phyloP scores from a whole-genome alignment of 352 stramenopile genomes.

The Thraustochytrium striatum region DNA sequence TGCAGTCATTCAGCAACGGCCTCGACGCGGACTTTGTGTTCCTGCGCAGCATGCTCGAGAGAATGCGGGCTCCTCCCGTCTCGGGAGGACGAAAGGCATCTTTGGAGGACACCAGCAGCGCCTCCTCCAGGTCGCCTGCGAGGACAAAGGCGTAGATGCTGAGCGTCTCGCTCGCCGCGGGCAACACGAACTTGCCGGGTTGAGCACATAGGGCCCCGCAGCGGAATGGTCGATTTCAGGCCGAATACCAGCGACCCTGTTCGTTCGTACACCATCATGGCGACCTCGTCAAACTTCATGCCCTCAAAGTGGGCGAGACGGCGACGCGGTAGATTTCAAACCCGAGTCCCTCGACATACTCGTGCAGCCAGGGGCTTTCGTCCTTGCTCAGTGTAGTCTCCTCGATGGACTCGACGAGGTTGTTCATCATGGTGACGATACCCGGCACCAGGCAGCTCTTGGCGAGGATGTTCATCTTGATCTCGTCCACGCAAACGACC shows the following conservation, averaged over 20 bases:
- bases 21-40: too few species aligned
- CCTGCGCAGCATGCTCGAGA: too few species aligned
- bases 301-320: conserved; percentile 17
- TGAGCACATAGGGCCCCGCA: conserved; percentile 29
- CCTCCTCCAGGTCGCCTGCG: conserved; percentile 26
- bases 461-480: conserved; percentile 67
- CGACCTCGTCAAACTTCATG: conserved; percentile 18
- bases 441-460: conserved; percentile 70
- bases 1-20: too few species aligned
- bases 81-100: too few species aligned
- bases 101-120: not conserved
- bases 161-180: not conserved
- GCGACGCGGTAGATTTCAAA: conserved; percentile 48
- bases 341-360: conserved; percentile 47
- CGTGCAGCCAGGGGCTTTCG: conserved; percentile 31
- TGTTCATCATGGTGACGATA: conserved; percentile 68
- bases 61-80: too few species aligned
- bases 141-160: conserved; percentile 38
- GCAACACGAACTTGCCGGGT: conserved; percentile 12
- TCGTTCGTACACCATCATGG: not conserved
- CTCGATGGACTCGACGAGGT: conserved; percentile 60
- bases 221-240: conserved; percentile 3
- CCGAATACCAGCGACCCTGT: conserved; percentile 34
- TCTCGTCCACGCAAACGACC: conserved; percentile 69
- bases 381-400: not conserved